These are phyloP conservation scores for Phytophthora ohioensis DNA, from an alignment of 352 stramenopile species.

Conservation along the genomic window DNA sequence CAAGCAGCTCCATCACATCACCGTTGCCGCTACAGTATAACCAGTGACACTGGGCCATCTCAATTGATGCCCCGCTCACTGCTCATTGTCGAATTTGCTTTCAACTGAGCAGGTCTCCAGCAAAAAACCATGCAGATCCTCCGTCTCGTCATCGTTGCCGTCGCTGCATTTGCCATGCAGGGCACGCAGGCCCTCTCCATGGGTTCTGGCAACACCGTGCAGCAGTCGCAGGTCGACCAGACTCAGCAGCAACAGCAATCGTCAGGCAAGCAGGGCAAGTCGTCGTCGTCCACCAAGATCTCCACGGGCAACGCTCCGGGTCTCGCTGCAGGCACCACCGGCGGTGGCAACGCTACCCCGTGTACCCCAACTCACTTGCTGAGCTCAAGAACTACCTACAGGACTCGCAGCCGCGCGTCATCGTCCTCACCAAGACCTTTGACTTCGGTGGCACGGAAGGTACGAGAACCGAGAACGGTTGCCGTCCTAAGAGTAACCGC, in stretches of 20 bases:
- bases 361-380: constrained; percentile 50
- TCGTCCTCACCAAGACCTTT: constrained; percentile 61
- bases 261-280: constrained; percentile 7
- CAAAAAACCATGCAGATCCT: constrained; percentile 27
- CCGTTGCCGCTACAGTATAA: neutral
- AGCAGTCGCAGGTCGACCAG: constrained; percentile 5
- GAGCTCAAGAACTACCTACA: constrained; percentile 58
- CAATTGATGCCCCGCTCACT: constrained; percentile 1
- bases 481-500: constrained; percentile 50
- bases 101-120: constrained; percentile 5
- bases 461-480: constrained; percentile 54
- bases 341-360: constrained; percentile 47
- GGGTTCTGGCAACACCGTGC: constrained; percentile 1
- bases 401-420: constrained; percentile 53
- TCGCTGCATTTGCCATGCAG: constrained; percentile 39
- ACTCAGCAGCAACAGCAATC: constrained; percentile 13
- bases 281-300: constrained; percentile 18
- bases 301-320: constrained; percentile 37
- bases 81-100: constrained; percentile 22
- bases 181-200: constrained; percentile 40
- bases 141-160: constrained; percentile 21
- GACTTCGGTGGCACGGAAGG: constrained; percentile 65
- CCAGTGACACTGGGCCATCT: neutral
- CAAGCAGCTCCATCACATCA: constrained; percentile 3
- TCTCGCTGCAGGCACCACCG: constrained; percentile 42